A percentile compares a stretch with the other conserved stretches of the same genome.
phyloP scores from a whole-genome alignment of 2,329 filamentous ascomycete species.

The Exserohilum turcica region DNA sequence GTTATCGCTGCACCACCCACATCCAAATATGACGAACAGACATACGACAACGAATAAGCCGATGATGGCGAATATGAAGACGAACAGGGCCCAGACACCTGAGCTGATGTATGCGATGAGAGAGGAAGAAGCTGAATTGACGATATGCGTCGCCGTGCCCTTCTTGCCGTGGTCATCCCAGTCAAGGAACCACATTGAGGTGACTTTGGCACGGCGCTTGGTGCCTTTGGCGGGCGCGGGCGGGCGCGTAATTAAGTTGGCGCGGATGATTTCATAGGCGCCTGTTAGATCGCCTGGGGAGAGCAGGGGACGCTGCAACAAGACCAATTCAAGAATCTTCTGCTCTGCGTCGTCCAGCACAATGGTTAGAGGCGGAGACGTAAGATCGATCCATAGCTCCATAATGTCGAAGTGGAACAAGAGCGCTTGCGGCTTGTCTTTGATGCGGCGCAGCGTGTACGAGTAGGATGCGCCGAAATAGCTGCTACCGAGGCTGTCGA shows the following conservation, averaged over 20 bases:
- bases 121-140: conserved; percentile 10
- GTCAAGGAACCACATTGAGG: conserved; percentile 37
- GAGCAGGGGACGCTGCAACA: conserved; percentile 32
- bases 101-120: conserved; percentile 28
- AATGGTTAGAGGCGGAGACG: conserved; percentile 15
- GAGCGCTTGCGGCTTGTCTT: conserved; percentile 20
- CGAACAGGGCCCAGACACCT: conserved; percentile 32
- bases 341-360: conserved; percentile 27
- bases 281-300: conserved; percentile 25
- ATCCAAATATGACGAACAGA: conserved; percentile 34
- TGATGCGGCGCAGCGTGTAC: conserved; percentile 28
- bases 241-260: conserved; percentile 18
- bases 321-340: conserved; percentile 35
- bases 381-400: conserved; percentile 27
- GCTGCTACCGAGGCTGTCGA: conserved; percentile 29
- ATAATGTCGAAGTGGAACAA: conserved; percentile 41
- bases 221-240: background rate
- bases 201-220: conserved; percentile 3
- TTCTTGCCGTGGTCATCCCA: conserved; percentile 40
- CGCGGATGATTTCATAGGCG: conserved; percentile 35
- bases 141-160: conserved; percentile 30
- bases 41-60: conserved; percentile 33
- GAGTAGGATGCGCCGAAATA: conserved; percentile 40
- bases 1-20: conserved; percentile 29
- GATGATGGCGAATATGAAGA: conserved; percentile 31